phyloP scores from a whole-genome alignment of 2,329 filamentous ascomycete species.

The Trichoderma breve region DNA sequence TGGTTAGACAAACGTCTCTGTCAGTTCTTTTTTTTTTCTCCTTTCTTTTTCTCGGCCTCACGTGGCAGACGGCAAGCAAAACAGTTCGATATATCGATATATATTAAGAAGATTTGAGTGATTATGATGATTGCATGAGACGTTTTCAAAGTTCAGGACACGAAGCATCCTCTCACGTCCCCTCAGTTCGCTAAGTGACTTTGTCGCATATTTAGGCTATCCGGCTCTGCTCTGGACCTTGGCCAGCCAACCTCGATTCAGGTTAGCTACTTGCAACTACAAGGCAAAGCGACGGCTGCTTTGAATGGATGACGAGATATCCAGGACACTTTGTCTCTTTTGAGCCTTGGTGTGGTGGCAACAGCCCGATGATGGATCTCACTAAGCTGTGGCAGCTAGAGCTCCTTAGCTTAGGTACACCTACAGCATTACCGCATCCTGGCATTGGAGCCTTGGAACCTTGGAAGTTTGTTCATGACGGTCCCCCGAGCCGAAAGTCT shows the following conservation, averaged over 20 bases:
- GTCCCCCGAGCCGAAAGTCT: not conserved
- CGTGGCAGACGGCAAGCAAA: slow-evolving; percentile 13
- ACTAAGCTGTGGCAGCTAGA: not conserved
- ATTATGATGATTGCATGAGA: not conserved
- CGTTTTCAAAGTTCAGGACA: not conserved
- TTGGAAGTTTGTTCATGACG: not conserved
- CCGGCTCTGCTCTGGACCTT: not conserved
- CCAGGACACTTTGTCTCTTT: not conserved
- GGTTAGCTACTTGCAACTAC: not conserved
- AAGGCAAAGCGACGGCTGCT: not conserved
- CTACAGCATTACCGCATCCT: not conserved
- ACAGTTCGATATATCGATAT: not conserved
- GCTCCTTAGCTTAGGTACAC: not conserved
- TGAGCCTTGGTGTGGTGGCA: not conserved
- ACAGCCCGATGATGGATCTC: slow-evolving; percentile 4
- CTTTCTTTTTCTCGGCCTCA: not conserved
- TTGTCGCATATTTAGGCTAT: not conserved
- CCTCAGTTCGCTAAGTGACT: not conserved
- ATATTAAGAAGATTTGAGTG: not conserved
- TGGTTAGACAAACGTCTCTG: slow-evolving; percentile 28
- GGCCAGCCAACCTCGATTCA: not conserved
- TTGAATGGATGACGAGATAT: not conserved
- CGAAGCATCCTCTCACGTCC: not conserved
- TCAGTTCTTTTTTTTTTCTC: slow-evolving; percentile 5
- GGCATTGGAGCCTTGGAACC: not conserved